phyloP scores from a whole-genome alignment of 176 grass and related monocot genomes.

The Oryza punctata region DNA sequence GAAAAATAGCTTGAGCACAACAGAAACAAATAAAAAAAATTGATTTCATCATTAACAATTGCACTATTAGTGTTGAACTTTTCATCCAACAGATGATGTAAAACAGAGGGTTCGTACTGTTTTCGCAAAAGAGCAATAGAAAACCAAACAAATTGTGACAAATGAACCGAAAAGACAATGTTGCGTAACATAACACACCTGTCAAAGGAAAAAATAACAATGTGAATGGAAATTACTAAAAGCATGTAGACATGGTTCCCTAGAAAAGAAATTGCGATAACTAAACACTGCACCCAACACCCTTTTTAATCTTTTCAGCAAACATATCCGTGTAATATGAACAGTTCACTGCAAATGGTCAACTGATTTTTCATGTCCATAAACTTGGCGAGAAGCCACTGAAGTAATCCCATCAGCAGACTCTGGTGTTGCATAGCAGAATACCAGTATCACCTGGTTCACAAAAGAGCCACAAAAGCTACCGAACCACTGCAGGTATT shows the following conservation, averaged over 20 bases:
- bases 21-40: neutral
- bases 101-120: neutral
- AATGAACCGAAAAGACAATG: neutral
- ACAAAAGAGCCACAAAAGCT: neutral
- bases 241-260: neutral
- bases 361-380: neutral
- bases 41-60: neutral
- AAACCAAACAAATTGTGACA: neutral
- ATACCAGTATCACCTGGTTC: slow-evolving; percentile 3
- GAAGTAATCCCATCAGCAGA: slow-evolving; percentile 4
- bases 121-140: neutral
- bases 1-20: neutral
- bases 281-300: neutral
- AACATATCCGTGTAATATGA: slow-evolving; percentile 1
- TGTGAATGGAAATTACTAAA: neutral
- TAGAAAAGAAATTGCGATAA: neutral
- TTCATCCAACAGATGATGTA: neutral
- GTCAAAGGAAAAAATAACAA: slow-evolving; percentile 22
- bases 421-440: slow-evolving; percentile 16
- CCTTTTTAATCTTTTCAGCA: neutral
- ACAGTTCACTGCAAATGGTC: neutral
- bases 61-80: neutral
- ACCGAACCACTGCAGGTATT: neutral
- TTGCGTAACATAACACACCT: neutral
- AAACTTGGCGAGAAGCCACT: neutral